Evolutionary conservation across 75 land plant species (phyloP).

Genomic region (Pseudotsuga menziesii): DNA sequence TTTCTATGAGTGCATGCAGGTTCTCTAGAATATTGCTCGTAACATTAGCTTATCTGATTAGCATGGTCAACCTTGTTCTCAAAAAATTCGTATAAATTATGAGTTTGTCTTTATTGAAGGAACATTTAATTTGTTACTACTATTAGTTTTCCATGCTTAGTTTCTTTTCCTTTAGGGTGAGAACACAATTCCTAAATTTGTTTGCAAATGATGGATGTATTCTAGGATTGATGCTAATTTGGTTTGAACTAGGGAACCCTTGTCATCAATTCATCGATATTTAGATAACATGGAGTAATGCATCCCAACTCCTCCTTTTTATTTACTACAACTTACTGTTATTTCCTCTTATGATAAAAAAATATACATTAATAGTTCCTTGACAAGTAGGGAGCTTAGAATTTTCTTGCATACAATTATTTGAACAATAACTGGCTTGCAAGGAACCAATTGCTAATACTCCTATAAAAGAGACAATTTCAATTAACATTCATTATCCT

Average conservation of each 20-base stretch:
- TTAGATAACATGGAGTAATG: slow-evolving; percentile 30
- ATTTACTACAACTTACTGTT: not conserved
- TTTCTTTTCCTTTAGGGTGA: not conserved
- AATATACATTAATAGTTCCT: not conserved
- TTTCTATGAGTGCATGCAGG: slow-evolving; percentile 11
- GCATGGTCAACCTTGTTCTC: slow-evolving; percentile 30
- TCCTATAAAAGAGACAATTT: no score
- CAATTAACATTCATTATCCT: no score
- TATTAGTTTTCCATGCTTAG: not conserved
- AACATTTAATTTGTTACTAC: not conserved
- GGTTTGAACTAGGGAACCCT: slow-evolving; percentile 23
- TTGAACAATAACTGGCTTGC: not conserved
- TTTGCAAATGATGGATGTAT: slow-evolving; percentile 15
- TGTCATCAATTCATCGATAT: slow-evolving; percentile 36
- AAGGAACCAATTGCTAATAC: not conserved
- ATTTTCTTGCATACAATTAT: not conserved
- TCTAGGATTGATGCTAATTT: slow-evolving; percentile 24
- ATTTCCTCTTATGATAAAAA: not conserved
- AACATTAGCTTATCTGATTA: slow-evolving; percentile 23
- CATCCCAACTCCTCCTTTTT: slow-evolving; percentile 3
- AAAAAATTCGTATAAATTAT: slow-evolving; percentile 28
- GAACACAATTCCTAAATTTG: not conserved
- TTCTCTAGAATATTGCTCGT: slow-evolving; percentile 21
- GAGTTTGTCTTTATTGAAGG: slow-evolving; percentile 15
- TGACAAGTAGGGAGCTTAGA: not conserved